These are phyloP conservation scores for Millerozyma miso DNA, from an alignment of 805 yeast species.

Conservation along the genomic window DNA sequence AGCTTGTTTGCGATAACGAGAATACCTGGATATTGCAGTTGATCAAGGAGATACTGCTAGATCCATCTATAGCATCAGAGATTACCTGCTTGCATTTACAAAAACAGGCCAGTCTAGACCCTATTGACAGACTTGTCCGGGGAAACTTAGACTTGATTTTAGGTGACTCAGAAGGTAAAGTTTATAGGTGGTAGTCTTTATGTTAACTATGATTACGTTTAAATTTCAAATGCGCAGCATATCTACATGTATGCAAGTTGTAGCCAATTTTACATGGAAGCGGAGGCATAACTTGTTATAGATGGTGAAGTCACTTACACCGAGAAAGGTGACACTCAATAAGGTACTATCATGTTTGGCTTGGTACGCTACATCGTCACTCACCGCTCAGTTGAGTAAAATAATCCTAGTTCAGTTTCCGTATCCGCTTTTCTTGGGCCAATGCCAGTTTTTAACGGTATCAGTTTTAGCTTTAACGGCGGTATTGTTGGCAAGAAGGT, in stretches of 20 bases:
- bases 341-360: constrained; percentile 43
- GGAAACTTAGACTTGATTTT: constrained; percentile 42
- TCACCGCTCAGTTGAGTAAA: constrained; percentile 64
- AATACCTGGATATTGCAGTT: constrained; percentile 4
- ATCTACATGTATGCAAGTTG: neutral
- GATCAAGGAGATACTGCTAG: constrained; percentile 3
- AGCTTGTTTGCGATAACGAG: constrained; percentile 18
- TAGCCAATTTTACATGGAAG: too few relatives aligned
- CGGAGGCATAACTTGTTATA: too few relatives aligned
- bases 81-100: constrained; percentile 28
- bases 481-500: constrained; percentile 28
- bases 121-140: constrained; percentile 32
- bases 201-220: neutral
- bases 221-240: neutral
- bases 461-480: constrained; percentile 39
- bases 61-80: constrained; percentile 8
- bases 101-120: constrained; percentile 25
- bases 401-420: constrained; percentile 50
- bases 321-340: constrained; percentile 18
- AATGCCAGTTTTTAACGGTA: constrained; percentile 56
- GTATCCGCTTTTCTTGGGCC: constrained; percentile 61
- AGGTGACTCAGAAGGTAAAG: constrained; percentile 52
- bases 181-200: constrained; percentile 40
- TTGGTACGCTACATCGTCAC: constrained; percentile 62
- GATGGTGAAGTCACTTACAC: constrained; percentile 20